phyloP scores from a whole-genome alignment of 2,329 filamentous ascomycete genomes.

The Alternaria panax region DNA sequence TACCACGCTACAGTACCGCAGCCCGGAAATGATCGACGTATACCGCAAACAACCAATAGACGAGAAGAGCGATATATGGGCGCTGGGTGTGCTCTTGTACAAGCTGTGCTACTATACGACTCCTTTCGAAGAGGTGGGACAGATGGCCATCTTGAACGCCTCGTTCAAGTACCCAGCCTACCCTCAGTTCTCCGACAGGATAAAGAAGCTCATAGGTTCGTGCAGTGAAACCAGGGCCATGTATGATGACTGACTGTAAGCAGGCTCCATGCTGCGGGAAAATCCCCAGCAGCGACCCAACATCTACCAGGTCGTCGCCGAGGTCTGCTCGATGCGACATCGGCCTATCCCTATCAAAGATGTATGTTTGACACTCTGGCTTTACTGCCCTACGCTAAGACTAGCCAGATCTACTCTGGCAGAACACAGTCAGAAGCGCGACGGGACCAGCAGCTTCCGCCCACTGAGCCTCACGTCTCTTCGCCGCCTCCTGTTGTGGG shows the following conservation, averaged over 20 bases:
- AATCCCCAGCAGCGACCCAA: conserved; percentile 81
- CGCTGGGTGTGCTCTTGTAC: conserved; percentile 90
- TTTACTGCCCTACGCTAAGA: conserved; percentile 28
- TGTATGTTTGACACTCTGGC: conserved; percentile 57
- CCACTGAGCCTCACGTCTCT: conserved; percentile 60
- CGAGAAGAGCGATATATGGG: conserved; percentile 99
- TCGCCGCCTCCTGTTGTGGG: conserved; percentile 71
- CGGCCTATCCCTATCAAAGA: conserved; percentile 87
- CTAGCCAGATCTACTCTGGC: conserved; percentile 57
- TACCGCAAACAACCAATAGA: conserved; percentile 96
- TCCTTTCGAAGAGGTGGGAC: conserved; percentile 96
- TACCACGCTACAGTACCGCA: conserved; percentile 95
- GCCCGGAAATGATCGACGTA: conserved; percentile 98
- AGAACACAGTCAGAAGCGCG: conserved; percentile 70
- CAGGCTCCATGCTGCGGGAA: conserved; percentile 90
- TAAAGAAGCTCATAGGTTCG: conserved; percentile 88
- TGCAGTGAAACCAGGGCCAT: conserved; percentile 35
- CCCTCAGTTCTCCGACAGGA: conserved; percentile 84
- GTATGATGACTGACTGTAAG: conserved; percentile 22
- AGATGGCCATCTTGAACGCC: conserved; percentile 95
- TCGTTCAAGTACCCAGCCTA: conserved; percentile 91
- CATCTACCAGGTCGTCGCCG: conserved; percentile 90
- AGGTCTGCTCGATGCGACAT: conserved; percentile 88
- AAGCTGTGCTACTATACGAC: conserved; percentile 99
- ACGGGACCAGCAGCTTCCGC: conserved; percentile 66